Evolutionary conservation across 1,139 yeast species (phyloP).

Genomic region (Blastobotrys apis): DNA sequence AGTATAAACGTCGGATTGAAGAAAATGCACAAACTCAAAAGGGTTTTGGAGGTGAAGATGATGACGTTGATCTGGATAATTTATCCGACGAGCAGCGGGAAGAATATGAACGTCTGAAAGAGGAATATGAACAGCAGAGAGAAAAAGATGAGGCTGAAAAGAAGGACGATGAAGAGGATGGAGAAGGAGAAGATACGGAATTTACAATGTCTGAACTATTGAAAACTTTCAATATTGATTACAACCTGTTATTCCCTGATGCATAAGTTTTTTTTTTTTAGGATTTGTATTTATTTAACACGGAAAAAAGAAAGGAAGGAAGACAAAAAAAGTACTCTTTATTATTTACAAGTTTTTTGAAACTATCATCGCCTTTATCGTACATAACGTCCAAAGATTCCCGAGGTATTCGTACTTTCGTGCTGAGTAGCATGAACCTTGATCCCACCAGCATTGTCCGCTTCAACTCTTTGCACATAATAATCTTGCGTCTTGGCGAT

Average conservation of each 20-base stretch:
- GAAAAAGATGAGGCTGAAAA: conserved; percentile 27
- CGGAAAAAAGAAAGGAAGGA: no score
- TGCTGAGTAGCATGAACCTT: conserved; percentile 1
- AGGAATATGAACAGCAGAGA: conserved; percentile 22
- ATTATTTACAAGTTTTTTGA: not conserved
- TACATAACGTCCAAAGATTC: not conserved
- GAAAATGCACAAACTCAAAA: conserved; percentile 22
- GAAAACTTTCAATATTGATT: conserved; percentile 40
- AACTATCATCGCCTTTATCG: not conserved
- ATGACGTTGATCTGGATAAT: conserved; percentile 34
- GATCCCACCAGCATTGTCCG: conserved; percentile 3
- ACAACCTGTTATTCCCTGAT: conserved; percentile 40
- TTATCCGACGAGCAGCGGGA: conserved; percentile 33
- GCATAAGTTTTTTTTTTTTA: conserved; percentile 2
- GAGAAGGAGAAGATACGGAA: conserved; percentile 21
- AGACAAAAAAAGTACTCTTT: no score
- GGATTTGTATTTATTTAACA: not conserved
- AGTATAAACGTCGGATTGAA: conserved; percentile 38
- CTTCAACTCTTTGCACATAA: conserved; percentile 5
- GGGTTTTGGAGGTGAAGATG: conserved; percentile 6
- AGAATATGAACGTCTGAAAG: conserved; percentile 20
- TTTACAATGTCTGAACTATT: conserved; percentile 45
- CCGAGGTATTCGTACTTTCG: not conserved
- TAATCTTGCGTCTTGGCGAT: not conserved
- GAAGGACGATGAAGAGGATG: conserved; percentile 27